Conservation (phyloP, 768 basidiomycete genomes). For the Mycena chlorophos region DNA sequence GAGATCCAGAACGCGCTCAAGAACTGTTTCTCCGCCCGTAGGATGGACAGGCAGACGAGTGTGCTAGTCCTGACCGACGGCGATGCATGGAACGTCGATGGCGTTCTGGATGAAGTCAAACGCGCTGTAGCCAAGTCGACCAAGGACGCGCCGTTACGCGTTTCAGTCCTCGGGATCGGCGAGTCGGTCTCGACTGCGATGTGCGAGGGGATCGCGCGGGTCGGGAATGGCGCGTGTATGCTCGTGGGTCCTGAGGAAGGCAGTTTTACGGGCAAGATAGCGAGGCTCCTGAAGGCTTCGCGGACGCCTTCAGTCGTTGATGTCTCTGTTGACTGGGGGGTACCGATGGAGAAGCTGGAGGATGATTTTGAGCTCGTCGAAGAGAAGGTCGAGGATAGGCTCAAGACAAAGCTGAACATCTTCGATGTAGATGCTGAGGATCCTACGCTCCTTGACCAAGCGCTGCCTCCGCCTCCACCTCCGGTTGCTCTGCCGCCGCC, state of each 20-base stretch:
- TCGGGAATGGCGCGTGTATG: constrained; percentile 42
- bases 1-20: constrained; percentile 36
- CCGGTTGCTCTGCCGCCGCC: constrained; percentile 7
- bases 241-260: constrained; percentile 36
- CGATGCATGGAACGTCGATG: constrained; percentile 20
- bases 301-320: constrained; percentile 35
- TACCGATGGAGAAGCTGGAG: neutral
- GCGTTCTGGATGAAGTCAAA: constrained; percentile 11
- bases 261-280: constrained; percentile 44
- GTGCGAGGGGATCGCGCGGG: constrained; percentile 42
- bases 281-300: constrained; percentile 43
- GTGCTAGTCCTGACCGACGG: constrained; percentile 52
- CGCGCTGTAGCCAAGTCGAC: constrained; percentile 25
- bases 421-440: constrained; percentile 16
- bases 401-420: constrained; percentile 5
- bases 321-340: constrained; percentile 41
- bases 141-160: constrained; percentile 32
- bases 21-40: constrained; percentile 29
- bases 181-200: constrained; percentile 37
- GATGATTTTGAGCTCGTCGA: neutral
- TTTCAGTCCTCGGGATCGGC: constrained; percentile 52
- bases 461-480: constrained; percentile 7
- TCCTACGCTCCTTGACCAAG: neutral
- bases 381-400: neutral
- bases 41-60: constrained; percentile 32